phyloP scores from a whole-genome alignment of 305 asterid species.

The Fraxinus platypoda region DNA sequence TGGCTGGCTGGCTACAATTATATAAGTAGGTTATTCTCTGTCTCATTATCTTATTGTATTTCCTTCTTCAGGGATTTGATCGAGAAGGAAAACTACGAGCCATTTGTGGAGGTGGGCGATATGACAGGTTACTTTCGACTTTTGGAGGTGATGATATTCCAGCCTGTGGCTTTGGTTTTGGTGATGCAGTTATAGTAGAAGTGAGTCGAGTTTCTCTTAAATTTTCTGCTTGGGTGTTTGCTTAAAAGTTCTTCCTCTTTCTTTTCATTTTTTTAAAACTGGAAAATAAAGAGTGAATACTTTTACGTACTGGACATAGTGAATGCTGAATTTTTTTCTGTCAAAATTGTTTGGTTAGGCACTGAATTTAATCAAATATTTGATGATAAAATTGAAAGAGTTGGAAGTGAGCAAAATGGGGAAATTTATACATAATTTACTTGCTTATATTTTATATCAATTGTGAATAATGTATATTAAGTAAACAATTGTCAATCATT shows the following conservation, averaged over 20 bases:
- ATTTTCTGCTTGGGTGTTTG: background rate
- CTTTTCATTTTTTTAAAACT: background rate
- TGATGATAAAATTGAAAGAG: background rate
- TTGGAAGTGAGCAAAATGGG: background rate
- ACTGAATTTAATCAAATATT: background rate
- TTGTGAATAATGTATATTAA: background rate
- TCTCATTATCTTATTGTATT: slow-evolving; percentile 15
- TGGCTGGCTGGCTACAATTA: background rate
- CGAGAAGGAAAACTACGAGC: slow-evolving; percentile 92
- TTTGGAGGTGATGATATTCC: slow-evolving; percentile 93
- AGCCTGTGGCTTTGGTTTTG: slow-evolving; percentile 98
- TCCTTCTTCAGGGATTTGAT: slow-evolving; percentile 69
- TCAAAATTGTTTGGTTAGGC: background rate
- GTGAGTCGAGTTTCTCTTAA: slow-evolving; percentile 42
- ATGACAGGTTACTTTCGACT: slow-evolving; percentile 78
- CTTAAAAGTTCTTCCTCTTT: background rate
- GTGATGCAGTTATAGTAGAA: slow-evolving; percentile 92
- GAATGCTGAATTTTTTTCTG: background rate
- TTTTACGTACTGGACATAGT: background rate
- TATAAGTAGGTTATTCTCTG: background rate
- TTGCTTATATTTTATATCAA: background rate
- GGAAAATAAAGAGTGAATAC: background rate
- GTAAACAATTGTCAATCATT: background rate
- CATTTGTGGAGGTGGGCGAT: slow-evolving; percentile 96
- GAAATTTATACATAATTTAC: background rate